Base-by-base conservation (phyloP, 2,329 filamentous ascomycete genomes). In the Tolypocladium amazonense region DNA sequence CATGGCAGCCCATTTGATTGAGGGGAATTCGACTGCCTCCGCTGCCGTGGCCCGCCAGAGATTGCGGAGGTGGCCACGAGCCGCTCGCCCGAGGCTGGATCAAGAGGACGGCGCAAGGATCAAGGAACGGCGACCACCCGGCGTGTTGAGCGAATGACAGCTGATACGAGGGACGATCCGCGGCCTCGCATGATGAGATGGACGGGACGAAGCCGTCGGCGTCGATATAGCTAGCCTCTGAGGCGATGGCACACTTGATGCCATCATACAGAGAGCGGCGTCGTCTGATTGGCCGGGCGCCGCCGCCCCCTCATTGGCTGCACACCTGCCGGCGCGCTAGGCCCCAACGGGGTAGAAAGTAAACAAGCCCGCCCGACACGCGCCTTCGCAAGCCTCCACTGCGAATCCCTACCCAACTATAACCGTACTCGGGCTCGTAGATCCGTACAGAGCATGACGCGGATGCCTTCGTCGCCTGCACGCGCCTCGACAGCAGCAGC, bases 311-410 rank as follows among this genome's bases (percentile, higher is more conserved):
- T 47, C 20, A 59, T 59, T 59, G 58, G 58, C 35, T 11, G 18
- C 25, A 27, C 27, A 20, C 38, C 56, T 38, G n/a, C n/a, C 33
- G 38, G 43, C 23, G 59, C 63, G 63, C 73, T 75, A 76, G 65
- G 62, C 73, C 67, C 30, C 63, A 73, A 70, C 41, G 60, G 67
- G 71, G 65, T 62, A 66, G 35, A 62, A 71, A 76, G 76, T 78
- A 78, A 78, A 77, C 75, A 77, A 73, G 68, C 50, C 30, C 15
- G 15, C 37, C n/a, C 27, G 20, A 54, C 50, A 37, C 50, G 50
- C 50, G 50, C 50, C 50, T 12, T 20, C 30, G 50, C 27, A 37
- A 3, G 35, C 35, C 35, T 37, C 35, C 35, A 37, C 35, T 37
- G 35, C 35, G 35, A 11, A 37, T 37, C 7, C 33, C 33, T 35